Conservation (phyloP, 176 grass and related monocot genomes). For the Oropetium thomaeum region DNA sequence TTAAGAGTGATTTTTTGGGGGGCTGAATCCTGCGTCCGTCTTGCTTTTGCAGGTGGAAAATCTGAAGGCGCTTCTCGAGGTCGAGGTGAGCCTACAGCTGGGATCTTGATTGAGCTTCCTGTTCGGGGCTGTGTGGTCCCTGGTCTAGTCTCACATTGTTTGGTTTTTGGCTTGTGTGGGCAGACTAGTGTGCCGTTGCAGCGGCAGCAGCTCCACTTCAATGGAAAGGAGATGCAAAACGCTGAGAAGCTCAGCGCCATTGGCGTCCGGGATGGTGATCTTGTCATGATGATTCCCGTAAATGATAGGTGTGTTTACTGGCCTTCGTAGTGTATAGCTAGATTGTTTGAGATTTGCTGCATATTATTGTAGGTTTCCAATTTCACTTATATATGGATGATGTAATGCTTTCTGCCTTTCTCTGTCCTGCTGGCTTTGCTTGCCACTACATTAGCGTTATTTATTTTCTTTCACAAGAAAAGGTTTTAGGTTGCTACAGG, state of each 20-base stretch:
- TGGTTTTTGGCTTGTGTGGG: conserved; percentile 22
- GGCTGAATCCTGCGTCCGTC: neutral
- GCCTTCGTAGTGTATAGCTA: neutral
- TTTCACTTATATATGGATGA: neutral
- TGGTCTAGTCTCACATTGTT: conserved; percentile 43
- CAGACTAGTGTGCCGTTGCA: conserved; percentile 61
- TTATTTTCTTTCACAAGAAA: neutral
- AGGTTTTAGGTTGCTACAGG: neutral
- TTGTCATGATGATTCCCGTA: conserved; percentile 67
- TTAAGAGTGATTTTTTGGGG: neutral
- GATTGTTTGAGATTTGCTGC: neutral
- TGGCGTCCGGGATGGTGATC: conserved; percentile 72
- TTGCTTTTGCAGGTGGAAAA: conserved; percentile 74
- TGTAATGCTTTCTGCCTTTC: neutral
- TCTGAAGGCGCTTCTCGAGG: conserved; percentile 92
- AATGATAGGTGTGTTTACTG: conserved; percentile 39
- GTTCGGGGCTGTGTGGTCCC: neutral
- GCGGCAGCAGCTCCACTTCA: conserved; percentile 77
- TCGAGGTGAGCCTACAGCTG: conserved; percentile 62
- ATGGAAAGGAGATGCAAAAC: conserved; percentile 93
- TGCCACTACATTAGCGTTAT: neutral
- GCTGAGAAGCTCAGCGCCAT: conserved; percentile 55
- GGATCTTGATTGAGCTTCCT: neutral
- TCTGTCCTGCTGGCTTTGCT: neutral
- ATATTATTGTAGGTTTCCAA: neutral